Conservation (phyloP, 176 grass and related monocot species). For the Rhynchospora tenuis region DNA sequence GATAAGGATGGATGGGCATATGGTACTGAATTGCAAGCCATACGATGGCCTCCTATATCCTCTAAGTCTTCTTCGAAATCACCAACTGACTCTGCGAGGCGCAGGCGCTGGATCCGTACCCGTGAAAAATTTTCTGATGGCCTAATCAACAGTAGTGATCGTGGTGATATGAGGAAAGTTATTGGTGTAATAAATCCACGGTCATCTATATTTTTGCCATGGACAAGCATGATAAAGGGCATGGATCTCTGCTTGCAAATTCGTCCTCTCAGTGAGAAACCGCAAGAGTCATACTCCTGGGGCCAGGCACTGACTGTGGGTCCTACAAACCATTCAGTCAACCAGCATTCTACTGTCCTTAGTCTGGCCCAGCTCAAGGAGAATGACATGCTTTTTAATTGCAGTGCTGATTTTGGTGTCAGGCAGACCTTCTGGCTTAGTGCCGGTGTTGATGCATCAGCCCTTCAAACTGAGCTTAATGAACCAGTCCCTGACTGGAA, state of each 20-base stretch:
- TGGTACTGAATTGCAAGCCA: conserved; percentile 60
- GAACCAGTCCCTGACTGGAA: conserved; percentile 82
- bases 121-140: conserved; percentile 38
- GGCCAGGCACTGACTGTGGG: conserved; percentile 62
- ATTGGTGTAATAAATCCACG: conserved; percentile 67
- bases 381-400: conserved; percentile 75
- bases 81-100: conserved; percentile 56
- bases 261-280: conserved; percentile 62
- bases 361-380: conserved; percentile 85
- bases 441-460: conserved; percentile 74
- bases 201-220: conserved; percentile 68
- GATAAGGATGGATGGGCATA: conserved; percentile 95
- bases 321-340: conserved; percentile 42
- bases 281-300: conserved; percentile 62
- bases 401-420: conserved; percentile 33
- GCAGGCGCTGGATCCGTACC: conserved; percentile 81
- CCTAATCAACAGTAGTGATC: background rate
- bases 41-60: conserved; percentile 66
- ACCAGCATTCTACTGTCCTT: conserved; percentile 47
- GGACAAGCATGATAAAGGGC: conserved; percentile 58
- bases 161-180: conserved; percentile 40
- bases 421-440: conserved; percentile 82
- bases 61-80: conserved; percentile 73
- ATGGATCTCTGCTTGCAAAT: conserved; percentile 84
- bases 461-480: conserved; percentile 91